phyloP scores from a whole-genome alignment of 768 basidiomycete genomes.

The Tulasnella sp. region DNA sequence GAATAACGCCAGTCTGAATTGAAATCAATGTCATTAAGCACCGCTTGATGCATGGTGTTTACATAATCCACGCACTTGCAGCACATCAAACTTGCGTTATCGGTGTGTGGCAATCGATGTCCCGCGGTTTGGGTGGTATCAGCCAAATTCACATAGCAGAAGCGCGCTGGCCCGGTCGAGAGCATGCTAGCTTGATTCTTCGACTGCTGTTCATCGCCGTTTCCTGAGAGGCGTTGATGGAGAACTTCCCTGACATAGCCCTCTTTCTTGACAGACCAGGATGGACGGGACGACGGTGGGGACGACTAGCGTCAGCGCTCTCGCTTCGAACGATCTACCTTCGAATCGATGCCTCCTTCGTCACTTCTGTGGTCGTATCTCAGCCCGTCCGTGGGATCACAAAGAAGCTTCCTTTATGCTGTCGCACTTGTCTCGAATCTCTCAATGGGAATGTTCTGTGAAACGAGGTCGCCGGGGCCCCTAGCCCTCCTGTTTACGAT shows the following conservation, averaged over 20 bases:
- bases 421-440: neutral
- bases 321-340: neutral
- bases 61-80: too few species aligned
- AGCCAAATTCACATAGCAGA: too few species aligned
- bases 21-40: too few species aligned
- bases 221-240: conserved; percentile 70
- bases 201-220: conserved; percentile 48
- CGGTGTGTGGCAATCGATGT: too few species aligned
- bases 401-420: neutral
- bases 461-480: conserved; percentile 2
- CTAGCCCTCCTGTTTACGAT: too few species aligned
- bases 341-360: neutral
- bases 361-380: neutral
- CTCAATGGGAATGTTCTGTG: neutral
- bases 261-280: conserved; percentile 48
- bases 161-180: neutral
- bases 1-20: too few species aligned
- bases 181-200: neutral
- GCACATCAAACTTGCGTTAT: too few species aligned
- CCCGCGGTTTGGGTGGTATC: too few species aligned
- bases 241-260: conserved; percentile 74
- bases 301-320: neutral
- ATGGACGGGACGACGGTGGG: neutral
- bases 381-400: neutral
- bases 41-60: too few species aligned